These are phyloP conservation scores for Wickerhamomyces sp. DNA, from an alignment of 1,139 yeast genomes.

Conservation along the genomic window DNA sequence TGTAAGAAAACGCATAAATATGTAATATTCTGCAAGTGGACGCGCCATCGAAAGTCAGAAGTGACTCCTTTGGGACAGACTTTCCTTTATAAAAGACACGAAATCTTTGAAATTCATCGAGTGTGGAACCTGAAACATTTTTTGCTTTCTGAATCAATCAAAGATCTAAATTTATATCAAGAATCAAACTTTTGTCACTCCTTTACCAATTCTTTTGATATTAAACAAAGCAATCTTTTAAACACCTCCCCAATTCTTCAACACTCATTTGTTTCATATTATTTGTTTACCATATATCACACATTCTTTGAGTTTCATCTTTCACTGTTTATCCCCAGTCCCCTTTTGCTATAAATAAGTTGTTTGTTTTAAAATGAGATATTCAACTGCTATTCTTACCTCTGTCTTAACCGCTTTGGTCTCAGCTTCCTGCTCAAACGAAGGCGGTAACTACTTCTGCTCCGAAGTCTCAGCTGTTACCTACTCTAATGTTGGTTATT, in stretches of 20 bases:
- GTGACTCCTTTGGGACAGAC: not conserved
- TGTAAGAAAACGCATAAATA: not conserved
- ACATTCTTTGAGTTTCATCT: too few relatives aligned
- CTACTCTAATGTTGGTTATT: slow-evolving; percentile 70
- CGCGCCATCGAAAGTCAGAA: not conserved
- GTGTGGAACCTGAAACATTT: not conserved
- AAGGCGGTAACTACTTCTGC: slow-evolving; percentile 82
- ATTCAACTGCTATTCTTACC: slow-evolving; percentile 20
- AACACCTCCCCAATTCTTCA: not conserved
- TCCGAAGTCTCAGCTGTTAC: slow-evolving; percentile 59
- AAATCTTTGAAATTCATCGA: not conserved
- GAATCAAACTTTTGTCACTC: slow-evolving; percentile 2
- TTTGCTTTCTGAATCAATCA: not conserved
- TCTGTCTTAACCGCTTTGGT: slow-evolving; percentile 24
- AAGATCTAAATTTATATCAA: not conserved
- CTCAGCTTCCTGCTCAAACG: slow-evolving; percentile 39
- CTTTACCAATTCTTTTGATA: not conserved
- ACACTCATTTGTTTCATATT: not conserved
- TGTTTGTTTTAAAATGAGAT: slow-evolving; percentile 19
- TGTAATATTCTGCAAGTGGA: not conserved
- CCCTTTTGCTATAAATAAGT: too few relatives aligned
- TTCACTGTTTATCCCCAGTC: too few relatives aligned
- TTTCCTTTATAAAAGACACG: slow-evolving; percentile 1
- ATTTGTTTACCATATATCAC: not conserved
- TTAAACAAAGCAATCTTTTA: not conserved